Evolutionary conservation across 2,329 filamentous ascomycete genomes (phyloP).

Genomic region (Epichloe glyceriae): DNA sequence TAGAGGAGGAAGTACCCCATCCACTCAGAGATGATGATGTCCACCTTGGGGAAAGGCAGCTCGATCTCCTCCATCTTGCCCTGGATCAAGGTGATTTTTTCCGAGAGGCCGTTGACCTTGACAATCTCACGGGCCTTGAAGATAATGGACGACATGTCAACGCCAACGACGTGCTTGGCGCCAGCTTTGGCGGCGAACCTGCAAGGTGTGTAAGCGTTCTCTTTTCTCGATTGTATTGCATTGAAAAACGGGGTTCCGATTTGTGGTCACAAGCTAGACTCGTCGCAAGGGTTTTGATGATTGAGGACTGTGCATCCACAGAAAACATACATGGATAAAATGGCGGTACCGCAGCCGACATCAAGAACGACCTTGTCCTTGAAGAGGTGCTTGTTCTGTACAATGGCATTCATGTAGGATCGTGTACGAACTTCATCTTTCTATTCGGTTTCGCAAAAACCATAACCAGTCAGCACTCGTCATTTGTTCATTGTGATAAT

Average conservation of each 20-base stretch:
- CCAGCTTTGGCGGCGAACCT: slow-evolving; percentile 97
- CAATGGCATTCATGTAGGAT: slow-evolving; percentile 94
- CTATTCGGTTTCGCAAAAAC: slow-evolving; percentile 28
- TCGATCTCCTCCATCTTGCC: slow-evolving; percentile 99
- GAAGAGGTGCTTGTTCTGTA: slow-evolving; percentile 91
- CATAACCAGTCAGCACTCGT: background rate
- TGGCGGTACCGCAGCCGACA: slow-evolving; percentile 92
- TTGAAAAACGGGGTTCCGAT: background rate
- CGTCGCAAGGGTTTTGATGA: background rate
- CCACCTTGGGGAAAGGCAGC: slow-evolving; percentile 86
- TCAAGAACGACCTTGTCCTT: slow-evolving; percentile 80
- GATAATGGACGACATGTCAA: slow-evolving; percentile 99
- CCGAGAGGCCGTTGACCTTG: slow-evolving; percentile 74
- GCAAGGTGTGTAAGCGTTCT: slow-evolving; percentile 5
- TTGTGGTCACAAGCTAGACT: background rate
- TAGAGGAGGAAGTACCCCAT: slow-evolving; percentile 99
- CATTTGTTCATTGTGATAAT: background rate
- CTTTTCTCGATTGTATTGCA: background rate
- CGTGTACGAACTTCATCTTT: slow-evolving; percentile 97
- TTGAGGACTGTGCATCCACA: background rate
- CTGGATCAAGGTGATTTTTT: slow-evolving; percentile 95
- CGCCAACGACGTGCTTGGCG: slow-evolving; percentile 95
- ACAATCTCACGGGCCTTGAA: slow-evolving; percentile 97
- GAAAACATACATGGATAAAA: slow-evolving; percentile 81
- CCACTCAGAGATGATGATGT: slow-evolving; percentile 99